A percentile compares a stretch with the other conserved stretches of the same genome.
Evolutionary conservation across 163 green algal genomes (phyloP).

Genomic region (Scenedesmus sp.): DNA sequence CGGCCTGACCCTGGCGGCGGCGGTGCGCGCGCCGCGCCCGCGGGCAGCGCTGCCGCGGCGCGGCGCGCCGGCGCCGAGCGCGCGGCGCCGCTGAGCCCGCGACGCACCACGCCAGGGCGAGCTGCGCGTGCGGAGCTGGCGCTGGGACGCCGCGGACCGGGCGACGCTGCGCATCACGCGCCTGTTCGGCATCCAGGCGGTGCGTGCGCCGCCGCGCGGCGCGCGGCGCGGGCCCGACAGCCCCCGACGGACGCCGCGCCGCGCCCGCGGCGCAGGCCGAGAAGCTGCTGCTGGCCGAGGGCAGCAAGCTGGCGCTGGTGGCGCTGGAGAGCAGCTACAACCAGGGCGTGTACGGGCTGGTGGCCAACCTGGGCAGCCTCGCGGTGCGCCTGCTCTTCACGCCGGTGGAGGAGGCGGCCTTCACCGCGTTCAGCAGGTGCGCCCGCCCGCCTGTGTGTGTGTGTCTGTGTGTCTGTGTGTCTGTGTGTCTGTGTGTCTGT

Average conservation of each 20-base stretch:
- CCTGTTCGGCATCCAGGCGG: constrained; percentile 67
- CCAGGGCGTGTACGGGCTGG: constrained; percentile 86
- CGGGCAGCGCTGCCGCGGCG: too few species aligned
- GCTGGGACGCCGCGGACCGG: constrained; percentile 46
- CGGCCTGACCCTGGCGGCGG: constrained; percentile 2
- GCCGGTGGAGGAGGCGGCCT: constrained; percentile 90
- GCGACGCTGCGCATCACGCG: constrained; percentile 55
- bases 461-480: too few species aligned
- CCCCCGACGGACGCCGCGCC: too few species aligned
- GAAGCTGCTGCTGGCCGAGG: constrained; percentile 93
- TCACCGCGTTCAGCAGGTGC: constrained; percentile 80
- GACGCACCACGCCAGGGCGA: constrained; percentile 24
- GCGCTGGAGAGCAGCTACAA: constrained; percentile 40
- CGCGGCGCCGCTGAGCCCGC: too few species aligned
- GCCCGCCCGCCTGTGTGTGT: too few species aligned
- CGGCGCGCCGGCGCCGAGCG: too few species aligned
- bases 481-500: too few species aligned
- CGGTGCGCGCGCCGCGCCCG: too few species aligned
- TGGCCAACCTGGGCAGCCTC: constrained; percentile 86
- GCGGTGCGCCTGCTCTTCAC: constrained; percentile 88
- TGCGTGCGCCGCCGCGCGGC: too few species aligned
- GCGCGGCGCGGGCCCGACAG: too few species aligned
- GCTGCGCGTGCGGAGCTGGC: constrained; percentile 3
- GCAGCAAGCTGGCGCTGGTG: constrained; percentile 80
- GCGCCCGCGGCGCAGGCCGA: constrained; percentile 75